A percentile compares a stretch with the other conserved stretches of the same genome.
Conservation (phyloP, 2,329 filamentous ascomycete species). For the Colletotrichum sp. region DNA sequence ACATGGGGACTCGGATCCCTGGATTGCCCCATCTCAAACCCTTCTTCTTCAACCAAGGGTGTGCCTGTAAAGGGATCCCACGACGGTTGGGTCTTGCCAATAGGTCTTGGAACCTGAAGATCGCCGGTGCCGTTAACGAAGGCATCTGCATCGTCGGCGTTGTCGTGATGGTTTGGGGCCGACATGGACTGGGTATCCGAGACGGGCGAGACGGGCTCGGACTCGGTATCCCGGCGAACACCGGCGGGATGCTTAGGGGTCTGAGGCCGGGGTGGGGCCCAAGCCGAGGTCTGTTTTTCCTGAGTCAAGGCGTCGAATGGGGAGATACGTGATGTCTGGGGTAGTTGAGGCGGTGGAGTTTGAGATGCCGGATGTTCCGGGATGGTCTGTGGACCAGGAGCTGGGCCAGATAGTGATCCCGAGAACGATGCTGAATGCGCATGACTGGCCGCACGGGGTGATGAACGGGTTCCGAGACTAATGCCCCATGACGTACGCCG, state of each 20-base stretch:
- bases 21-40: slow-evolving; percentile 31
- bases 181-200: slow-evolving; percentile 30
- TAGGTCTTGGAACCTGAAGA: slow-evolving; percentile 31
- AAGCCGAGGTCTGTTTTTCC: slow-evolving; percentile 20
- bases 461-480: slow-evolving; percentile 37
- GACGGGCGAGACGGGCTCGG: slow-evolving; percentile 37
- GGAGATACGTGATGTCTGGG: slow-evolving; percentile 26
- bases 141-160: slow-evolving; percentile 15
- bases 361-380: slow-evolving; percentile 16
- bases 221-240: slow-evolving; percentile 24
- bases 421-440: slow-evolving; percentile 10
- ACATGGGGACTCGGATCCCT: slow-evolving; percentile 14
- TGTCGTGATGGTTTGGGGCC: slow-evolving; percentile 4
- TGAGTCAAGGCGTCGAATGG: slow-evolving; percentile 25
- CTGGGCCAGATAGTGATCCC: background rate
- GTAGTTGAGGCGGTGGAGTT: slow-evolving; percentile 19
- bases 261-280: slow-evolving; percentile 18
- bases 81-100: slow-evolving; percentile 38
- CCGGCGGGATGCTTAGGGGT: slow-evolving; percentile 23
- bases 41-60: slow-evolving; percentile 41
- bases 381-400: slow-evolving; percentile 5
- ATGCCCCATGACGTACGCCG: slow-evolving; percentile 52
- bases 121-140: background rate
- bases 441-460: slow-evolving; percentile 26
- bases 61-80: slow-evolving; percentile 38